Base-by-base conservation (phyloP, 148 eudicot species). In the Pouteria glomerata region DNA sequence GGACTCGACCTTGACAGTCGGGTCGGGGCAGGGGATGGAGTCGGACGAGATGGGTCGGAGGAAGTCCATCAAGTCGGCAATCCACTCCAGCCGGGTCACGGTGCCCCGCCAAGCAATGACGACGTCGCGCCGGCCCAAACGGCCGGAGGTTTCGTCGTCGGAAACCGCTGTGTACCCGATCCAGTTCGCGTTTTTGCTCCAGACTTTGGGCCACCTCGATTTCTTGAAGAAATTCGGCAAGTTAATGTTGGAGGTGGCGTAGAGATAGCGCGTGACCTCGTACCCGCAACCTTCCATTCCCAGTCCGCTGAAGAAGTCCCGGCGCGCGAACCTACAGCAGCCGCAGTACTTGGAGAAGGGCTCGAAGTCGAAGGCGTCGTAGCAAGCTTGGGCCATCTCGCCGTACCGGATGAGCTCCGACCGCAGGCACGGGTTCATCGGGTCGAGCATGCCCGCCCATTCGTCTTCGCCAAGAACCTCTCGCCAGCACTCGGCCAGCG, bases 371-470 rank as follows among this genome's bases (percentile, higher is more conserved):
- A 85, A 91, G 1, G 80, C 97, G 70, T 89, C 93, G 71, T 91
- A 89, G 63, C 93, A 87, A 3, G 97, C 85, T 62, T 89, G 93
- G n/a, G 97, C 87, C 89, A 91, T 81, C 27, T 87, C 94, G 0
- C 94, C 97, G 51, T 89, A 89, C 0, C 92, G 75, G 60, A 89
- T 82, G 8, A 91, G 47, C 74, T 86, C 89, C 24, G 82, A 57
- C 26, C 91, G 77, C 27, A 88, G 31, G 0, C 79, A 31, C 19
- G 82, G 76, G 44, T 89, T 80, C 75, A 88, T 75, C 4, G 97
- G 93, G 70, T 91, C 91, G 8, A 91, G 85, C 69, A 88, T 37
- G 57, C 91, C 91, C 27, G 44, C 91, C 97, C 91, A 91, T 29
- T 87, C 86, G 72, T 78, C 68, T 27, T 73, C 80, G 26, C 97